Conservation (phyloP, 2,329 filamentous ascomycete species). For the Mariannaea sp. region DNA sequence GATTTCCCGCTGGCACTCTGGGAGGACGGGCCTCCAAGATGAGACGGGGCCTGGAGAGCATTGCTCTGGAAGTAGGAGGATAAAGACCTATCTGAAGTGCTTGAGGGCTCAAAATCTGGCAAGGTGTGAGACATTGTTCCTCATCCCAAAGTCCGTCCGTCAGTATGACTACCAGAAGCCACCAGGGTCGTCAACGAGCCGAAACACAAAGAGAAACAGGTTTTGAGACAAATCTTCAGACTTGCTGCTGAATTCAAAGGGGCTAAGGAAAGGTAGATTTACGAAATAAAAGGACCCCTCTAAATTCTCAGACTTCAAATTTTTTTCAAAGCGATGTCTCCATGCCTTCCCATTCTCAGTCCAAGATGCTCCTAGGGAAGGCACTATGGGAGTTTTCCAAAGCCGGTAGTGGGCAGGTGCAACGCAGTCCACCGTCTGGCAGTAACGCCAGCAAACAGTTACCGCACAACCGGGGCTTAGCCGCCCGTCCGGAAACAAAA, state of each 20-base stretch:
- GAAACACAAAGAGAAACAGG: not conserved
- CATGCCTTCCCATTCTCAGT: too few relatives aligned
- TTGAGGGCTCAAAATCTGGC: slow-evolving; percentile 4
- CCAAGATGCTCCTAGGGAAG: too few relatives aligned
- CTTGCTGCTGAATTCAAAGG: too few relatives aligned
- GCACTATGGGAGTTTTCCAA: too few relatives aligned
- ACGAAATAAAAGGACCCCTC: too few relatives aligned
- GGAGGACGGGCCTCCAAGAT: not conserved
- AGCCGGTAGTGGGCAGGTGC: not conserved
- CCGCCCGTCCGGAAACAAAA: slow-evolving; percentile 28
- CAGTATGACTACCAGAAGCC: too few relatives aligned
- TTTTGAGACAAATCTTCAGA: too few relatives aligned
- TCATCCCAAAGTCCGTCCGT: not conserved
- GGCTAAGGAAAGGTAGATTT: too few relatives aligned
- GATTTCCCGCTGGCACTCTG: slow-evolving; percentile 8
- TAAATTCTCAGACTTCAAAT: too few relatives aligned
- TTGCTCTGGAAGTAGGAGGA: slow-evolving; percentile 35
- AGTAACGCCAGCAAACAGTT: not conserved
- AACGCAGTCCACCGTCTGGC: not conserved
- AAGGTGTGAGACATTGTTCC: slow-evolving; percentile 13
- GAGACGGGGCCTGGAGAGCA: not conserved
- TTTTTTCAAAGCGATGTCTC: too few relatives aligned
- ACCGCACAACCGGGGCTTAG: slow-evolving; percentile 28
- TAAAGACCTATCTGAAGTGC: slow-evolving; percentile 19
- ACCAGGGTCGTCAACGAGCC: not conserved